Percentiles rank a stretch among this genome's conserved stretches.
phyloP scores from a whole-genome alignment of 164 flowering plant species.

The Kalanchoe fedtschenkoi region DNA sequence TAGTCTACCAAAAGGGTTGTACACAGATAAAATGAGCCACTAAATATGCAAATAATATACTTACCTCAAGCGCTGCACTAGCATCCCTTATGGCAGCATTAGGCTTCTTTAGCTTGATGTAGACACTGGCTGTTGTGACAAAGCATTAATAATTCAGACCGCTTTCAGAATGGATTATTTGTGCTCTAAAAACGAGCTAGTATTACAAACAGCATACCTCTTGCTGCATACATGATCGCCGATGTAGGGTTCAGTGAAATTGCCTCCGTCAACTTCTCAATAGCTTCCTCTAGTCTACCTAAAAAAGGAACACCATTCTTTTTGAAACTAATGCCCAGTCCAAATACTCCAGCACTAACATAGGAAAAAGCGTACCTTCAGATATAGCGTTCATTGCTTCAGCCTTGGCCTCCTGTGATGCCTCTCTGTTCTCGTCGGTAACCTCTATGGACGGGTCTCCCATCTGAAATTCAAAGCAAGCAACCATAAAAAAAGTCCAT shows the following conservation, averaged over 20 bases:
- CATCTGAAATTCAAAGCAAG: conserved; percentile 40
- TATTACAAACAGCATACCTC: conserved; percentile 40
- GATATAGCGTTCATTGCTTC: conserved; percentile 85
- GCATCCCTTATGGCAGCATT: conserved; percentile 97
- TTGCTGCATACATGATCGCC: conserved; percentile 85
- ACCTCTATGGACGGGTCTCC: conserved; percentile 83
- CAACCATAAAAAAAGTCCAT: not conserved
- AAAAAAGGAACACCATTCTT: conserved; percentile 2
- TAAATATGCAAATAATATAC: not conserved
- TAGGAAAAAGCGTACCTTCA: conserved; percentile 41
- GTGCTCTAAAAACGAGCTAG: not conserved
- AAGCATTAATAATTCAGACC: not conserved
- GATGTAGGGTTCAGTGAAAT: conserved; percentile 78
- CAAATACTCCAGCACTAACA: not conserved
- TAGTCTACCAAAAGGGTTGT: not conserved
- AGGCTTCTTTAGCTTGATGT: conserved; percentile 88
- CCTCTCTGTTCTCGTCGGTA: conserved; percentile 79
- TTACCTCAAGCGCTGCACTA: conserved; percentile 84
- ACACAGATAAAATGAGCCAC: not conserved
- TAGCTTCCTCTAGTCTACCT: conserved; percentile 84
- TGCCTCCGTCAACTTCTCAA: conserved; percentile 74
- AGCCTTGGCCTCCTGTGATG: conserved; percentile 64
- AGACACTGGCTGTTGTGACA: conserved; percentile 62
- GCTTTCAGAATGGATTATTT: not conserved
- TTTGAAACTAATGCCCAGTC: not conserved